Percentiles rank a stretch among this genome's conserved stretches.
Evolutionary conservation across 768 basidiomycete genomes (phyloP).

Genomic region (Sarcomyxa edulis): DNA sequence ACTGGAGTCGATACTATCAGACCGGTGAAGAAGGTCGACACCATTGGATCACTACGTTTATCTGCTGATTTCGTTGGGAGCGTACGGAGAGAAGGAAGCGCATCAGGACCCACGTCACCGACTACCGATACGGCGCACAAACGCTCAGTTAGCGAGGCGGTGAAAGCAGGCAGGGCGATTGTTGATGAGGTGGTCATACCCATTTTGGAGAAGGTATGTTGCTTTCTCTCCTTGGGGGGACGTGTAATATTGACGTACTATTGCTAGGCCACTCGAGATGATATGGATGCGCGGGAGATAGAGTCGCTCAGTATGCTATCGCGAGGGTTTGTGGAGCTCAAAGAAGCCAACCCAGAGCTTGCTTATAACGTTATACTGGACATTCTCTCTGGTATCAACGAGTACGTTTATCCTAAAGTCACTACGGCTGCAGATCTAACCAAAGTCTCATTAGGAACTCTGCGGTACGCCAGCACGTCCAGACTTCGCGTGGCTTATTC

Average conservation of each 20-base stretch:
- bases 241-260: slow-evolving; percentile 1
- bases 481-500: slow-evolving; percentile 76
- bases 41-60: slow-evolving; percentile 65
- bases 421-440: background rate
- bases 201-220: slow-evolving; percentile 66
- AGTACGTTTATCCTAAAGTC: slow-evolving; percentile 51
- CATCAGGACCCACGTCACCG: slow-evolving; percentile 44
- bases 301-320: slow-evolving; percentile 88
- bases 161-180: slow-evolving; percentile 61
- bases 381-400: slow-evolving; percentile 85
- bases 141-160: slow-evolving; percentile 48
- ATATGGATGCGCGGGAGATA: slow-evolving; percentile 85
- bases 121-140: slow-evolving; percentile 30
- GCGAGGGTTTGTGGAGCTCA: slow-evolving; percentile 84
- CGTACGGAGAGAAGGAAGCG: slow-evolving; percentile 50
- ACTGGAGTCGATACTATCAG: slow-evolving; percentile 87
- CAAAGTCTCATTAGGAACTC: slow-evolving; percentile 49
- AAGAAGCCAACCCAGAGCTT: slow-evolving; percentile 75
- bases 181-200: slow-evolving; percentile 86
- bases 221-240: slow-evolving; percentile 4
- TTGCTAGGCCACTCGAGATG: slow-evolving; percentile 63
- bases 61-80: slow-evolving; percentile 83
- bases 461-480: slow-evolving; percentile 76
- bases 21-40: slow-evolving; percentile 89
- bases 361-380: slow-evolving; percentile 88